Evolutionary conservation across 2,329 filamentous ascomycete species (phyloP).

Genomic region (Lojkania enalia): DNA sequence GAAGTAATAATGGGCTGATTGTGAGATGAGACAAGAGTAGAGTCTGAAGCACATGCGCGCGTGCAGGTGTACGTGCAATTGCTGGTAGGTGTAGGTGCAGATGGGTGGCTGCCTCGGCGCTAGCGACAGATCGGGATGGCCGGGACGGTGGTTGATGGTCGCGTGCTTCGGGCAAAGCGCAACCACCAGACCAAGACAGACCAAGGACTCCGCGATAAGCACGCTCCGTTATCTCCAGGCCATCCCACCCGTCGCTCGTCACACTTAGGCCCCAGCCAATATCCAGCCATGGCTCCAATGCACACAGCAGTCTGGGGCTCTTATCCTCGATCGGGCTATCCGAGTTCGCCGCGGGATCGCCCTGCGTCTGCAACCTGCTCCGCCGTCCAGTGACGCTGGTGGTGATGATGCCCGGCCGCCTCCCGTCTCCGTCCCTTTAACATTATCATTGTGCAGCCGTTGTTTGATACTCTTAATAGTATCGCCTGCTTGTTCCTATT

Average conservation of each 20-base stretch:
- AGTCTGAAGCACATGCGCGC: too few species aligned
- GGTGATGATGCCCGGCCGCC: conserved; percentile 22
- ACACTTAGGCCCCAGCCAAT: conserved; percentile 11
- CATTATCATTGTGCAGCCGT: too few species aligned
- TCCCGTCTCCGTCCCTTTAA: too few species aligned
- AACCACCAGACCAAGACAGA: not conserved
- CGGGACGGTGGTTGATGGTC: conserved; percentile 8
- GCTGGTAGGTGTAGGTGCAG: not conserved
- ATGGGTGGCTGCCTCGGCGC: conserved; percentile 9
- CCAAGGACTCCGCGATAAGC: conserved; percentile 3
- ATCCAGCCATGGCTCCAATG: conserved; percentile 19
- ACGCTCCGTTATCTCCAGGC: conserved; percentile 4
- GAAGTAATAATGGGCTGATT: too few species aligned
- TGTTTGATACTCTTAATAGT: too few species aligned
- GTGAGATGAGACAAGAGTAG: too few species aligned
- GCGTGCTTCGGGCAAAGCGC: conserved; percentile 9
- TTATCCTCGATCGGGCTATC: conserved; percentile 23
- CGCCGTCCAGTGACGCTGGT: conserved; percentile 14
- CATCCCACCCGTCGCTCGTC: conserved; percentile 9
- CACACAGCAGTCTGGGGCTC: conserved; percentile 20
- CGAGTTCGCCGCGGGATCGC: conserved; percentile 27
- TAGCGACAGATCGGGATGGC: conserved; percentile 26
- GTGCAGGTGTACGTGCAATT: too few species aligned
- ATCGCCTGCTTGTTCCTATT: not conserved
- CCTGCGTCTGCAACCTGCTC: conserved; percentile 19